Evolutionary conservation across 129 eudicot genomes (phyloP).

Genomic region (Deinandra increscens): DNA sequence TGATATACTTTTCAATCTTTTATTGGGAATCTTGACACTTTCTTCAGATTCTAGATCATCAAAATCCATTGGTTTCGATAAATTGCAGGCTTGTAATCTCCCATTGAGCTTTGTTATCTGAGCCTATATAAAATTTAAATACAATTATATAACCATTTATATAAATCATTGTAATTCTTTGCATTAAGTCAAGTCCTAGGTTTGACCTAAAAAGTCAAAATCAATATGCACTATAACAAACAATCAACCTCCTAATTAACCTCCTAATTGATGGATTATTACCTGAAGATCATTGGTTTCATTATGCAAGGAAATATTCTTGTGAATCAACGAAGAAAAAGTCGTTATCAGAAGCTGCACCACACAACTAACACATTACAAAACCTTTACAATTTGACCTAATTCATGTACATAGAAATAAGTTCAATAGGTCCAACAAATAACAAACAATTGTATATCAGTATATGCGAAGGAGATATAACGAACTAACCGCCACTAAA

Average conservation of each 20-base stretch:
- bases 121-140: slow-evolving; percentile 33
- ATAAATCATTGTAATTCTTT: background rate
- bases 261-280: background rate
- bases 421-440: no score
- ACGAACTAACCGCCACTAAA: slow-evolving; percentile 42
- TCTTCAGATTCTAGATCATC: slow-evolving; percentile 29
- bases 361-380: slow-evolving; percentile 8
- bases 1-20: slow-evolving; percentile 54
- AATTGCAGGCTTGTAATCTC: slow-evolving; percentile 50
- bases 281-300: slow-evolving; percentile 66
- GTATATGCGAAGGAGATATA: background rate
- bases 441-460: slow-evolving; percentile 12
- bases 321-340: slow-evolving; percentile 54
- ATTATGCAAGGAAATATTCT: slow-evolving; percentile 51
- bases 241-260: no score
- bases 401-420: background rate
- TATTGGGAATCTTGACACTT: slow-evolving; percentile 32
- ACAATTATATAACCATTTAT: background rate
- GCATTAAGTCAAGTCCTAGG: slow-evolving; percentile 10
- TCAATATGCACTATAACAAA: background rate
- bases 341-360: slow-evolving; percentile 55
- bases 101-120: slow-evolving; percentile 54
- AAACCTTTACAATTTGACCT: background rate
- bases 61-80: slow-evolving; percentile 36
- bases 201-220: background rate